These are phyloP conservation scores for Bolboschoenus planiculmis DNA, from an alignment of 176 grass and related monocot genomes.

Conservation along the genomic window DNA sequence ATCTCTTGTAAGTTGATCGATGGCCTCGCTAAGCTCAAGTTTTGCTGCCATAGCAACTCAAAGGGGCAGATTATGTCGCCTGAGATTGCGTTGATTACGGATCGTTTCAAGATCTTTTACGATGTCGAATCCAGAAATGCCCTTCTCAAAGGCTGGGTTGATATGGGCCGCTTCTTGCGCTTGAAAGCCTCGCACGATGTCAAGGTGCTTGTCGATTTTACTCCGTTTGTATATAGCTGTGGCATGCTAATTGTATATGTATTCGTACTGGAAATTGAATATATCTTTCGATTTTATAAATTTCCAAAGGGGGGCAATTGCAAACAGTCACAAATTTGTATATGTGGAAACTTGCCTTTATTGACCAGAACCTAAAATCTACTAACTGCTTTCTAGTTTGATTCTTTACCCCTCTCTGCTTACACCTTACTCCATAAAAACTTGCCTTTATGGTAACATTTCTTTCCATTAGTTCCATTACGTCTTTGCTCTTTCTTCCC, in stretches of 20 bases:
- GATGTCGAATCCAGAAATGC: constrained; percentile 64
- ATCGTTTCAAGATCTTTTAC: constrained; percentile 57
- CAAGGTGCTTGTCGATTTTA: constrained; percentile 35
- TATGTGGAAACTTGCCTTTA: neutral
- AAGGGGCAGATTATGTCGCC: constrained; percentile 37
- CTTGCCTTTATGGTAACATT: neutral
- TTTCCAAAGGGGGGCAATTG: neutral
- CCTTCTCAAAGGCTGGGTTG: constrained; percentile 50
- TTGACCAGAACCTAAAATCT: neutral
- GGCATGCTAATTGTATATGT: neutral
- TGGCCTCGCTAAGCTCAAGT: constrained; percentile 72
- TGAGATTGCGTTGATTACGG: constrained; percentile 48
- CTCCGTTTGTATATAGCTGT: neutral
- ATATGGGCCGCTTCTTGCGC: constrained; percentile 44
- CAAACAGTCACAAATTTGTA: neutral
- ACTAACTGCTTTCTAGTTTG: neutral
- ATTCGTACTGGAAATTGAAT: neutral
- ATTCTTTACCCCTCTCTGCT: neutral
- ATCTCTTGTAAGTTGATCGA: constrained; percentile 83
- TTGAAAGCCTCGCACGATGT: constrained; percentile 67
- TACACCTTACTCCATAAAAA: neutral
- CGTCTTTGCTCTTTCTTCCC: neutral
- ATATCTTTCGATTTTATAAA: neutral
- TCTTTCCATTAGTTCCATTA: neutral
- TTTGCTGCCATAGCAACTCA: constrained; percentile 75